phyloP scores from a whole-genome alignment of 768 basidiomycete genomes.

The Pholiota conissans region DNA sequence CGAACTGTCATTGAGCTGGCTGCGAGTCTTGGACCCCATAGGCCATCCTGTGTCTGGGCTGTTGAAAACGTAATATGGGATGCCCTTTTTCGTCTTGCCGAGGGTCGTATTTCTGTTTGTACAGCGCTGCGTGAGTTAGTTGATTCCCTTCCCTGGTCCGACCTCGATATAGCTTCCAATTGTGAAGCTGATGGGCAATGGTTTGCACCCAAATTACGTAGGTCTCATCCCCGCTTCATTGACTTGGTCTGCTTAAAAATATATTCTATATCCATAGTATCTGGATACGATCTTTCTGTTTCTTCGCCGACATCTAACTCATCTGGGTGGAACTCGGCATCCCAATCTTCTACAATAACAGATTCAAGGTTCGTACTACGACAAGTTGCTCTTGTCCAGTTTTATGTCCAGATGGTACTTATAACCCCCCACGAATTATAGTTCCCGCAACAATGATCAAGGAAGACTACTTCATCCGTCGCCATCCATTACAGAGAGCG shows the following conservation, averaged over 20 bases:
- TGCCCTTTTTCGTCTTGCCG: constrained; percentile 6
- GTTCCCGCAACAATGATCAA: neutral
- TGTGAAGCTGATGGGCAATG: constrained; percentile 6
- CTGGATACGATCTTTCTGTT: neutral
- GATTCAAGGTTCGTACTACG: neutral
- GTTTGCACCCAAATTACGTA: neutral
- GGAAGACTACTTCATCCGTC: neutral
- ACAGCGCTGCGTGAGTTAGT: neutral
- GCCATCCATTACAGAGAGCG: too few relatives aligned
- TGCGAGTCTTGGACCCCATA: neutral
- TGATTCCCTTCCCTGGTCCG: constrained; percentile 4
- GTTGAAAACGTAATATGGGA: constrained; percentile 5
- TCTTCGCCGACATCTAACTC: neutral
- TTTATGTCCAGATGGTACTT: too few relatives aligned
- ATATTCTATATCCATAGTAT: neutral
- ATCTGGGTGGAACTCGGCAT: neutral
- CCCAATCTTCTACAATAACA: neutral
- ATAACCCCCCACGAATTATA: neutral
- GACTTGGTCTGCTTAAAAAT: neutral
- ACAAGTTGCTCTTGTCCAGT: neutral
- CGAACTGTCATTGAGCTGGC: neutral
- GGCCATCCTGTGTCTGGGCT: neutral
- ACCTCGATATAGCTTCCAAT: constrained; percentile 4
- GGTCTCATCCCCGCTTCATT: neutral
- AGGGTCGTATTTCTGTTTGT: constrained; percentile 2